Base-by-base conservation (phyloP, 345 rosid genomes). In the Pugionium cornutum region DNA sequence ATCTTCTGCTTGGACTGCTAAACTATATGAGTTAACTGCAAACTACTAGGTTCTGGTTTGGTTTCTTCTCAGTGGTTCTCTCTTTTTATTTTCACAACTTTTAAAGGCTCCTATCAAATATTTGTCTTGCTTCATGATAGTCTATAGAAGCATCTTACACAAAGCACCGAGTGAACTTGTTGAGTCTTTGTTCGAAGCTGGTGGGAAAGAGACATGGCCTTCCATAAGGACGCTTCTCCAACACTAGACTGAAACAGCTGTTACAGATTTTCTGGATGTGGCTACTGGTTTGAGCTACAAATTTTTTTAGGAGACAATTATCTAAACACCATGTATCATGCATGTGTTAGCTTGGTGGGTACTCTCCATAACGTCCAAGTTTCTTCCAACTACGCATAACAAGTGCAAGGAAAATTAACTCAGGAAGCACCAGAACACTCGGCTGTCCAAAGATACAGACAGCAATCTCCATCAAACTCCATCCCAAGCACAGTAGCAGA, bases 351-450 rank as follows among this genome's bases (percentile, higher is more conserved):
- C 66, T 85, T 60, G 79, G 87, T 66, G 91, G 89, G 60, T 85
- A 18, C 76, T 85, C 44, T 81, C 91, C 11, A 68, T 85, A 31
- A 79, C 86, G 0, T 82, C 89, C 27, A 82, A 63, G 81, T 78
- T 85, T 55, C 84, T 88, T 69, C 95, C 95, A 39, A 82, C 89
- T 0, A 51, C 0, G 89, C 91, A 6, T 85, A 85, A 77, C 91
- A 83, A 81, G 89, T 84, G 28, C 91, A 83, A 64, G 91, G 87
- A 32, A 69, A 29, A 59, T 75, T 53, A 65, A 76, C 76, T 42
- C 71, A n/a, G n/a, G n/a, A n/a, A n/a, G n/a, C n/a, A n/a, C n/a
- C n/a, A n/a, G n/a, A n/a, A n/a, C n/a, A n/a, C n/a, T n/a, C n/a
- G n/a, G n/a, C n/a, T n/a, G n/a, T n/a, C n/a, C n/a, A n/a, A n/a